Evolutionary conservation across 1,284 basidiomycete genomes (phyloP).

Genomic region (Crocinoboletus sp.): DNA sequence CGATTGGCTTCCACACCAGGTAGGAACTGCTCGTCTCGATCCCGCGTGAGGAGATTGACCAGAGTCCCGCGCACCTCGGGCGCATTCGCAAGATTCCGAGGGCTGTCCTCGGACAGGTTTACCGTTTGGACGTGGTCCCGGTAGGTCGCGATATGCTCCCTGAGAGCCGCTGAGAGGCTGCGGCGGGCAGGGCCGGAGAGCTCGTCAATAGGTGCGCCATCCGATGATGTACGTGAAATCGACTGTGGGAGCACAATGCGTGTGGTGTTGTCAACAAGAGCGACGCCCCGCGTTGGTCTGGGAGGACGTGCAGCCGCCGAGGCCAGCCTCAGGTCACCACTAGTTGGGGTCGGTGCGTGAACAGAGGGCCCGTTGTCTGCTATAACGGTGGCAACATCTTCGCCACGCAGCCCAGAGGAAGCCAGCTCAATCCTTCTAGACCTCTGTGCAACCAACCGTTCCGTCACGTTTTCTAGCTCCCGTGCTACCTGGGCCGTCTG

Average conservation of each 20-base stretch:
- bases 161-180: conserved; percentile 21
- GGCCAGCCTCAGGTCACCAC: conserved; percentile 7
- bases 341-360: not conserved
- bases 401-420: conserved; percentile 12
- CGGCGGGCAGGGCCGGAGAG: conserved; percentile 14
- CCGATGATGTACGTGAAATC: conserved; percentile 28
- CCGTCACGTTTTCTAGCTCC: conserved; percentile 33
- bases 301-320: conserved; percentile 11
- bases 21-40: conserved; percentile 18
- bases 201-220: conserved; percentile 23
- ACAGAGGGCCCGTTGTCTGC: not conserved
- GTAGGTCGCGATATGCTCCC: conserved; percentile 19
- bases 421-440: conserved; percentile 25
- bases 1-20: too few species aligned
- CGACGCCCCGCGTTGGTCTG: conserved; percentile 17
- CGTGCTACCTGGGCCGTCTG: conserved; percentile 33
- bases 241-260: conserved; percentile 20
- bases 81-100: conserved; percentile 22
- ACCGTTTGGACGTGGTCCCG: conserved; percentile 13
- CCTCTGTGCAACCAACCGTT: conserved; percentile 19
- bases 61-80: conserved; percentile 27
- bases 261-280: conserved; percentile 19
- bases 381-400: not conserved
- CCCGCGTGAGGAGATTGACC: conserved; percentile 19
- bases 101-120: conserved; percentile 12